These are phyloP conservation scores for Arthroderma sp. DNA, from an alignment of 2,329 filamentous ascomycete species.

Conservation along the genomic window DNA sequence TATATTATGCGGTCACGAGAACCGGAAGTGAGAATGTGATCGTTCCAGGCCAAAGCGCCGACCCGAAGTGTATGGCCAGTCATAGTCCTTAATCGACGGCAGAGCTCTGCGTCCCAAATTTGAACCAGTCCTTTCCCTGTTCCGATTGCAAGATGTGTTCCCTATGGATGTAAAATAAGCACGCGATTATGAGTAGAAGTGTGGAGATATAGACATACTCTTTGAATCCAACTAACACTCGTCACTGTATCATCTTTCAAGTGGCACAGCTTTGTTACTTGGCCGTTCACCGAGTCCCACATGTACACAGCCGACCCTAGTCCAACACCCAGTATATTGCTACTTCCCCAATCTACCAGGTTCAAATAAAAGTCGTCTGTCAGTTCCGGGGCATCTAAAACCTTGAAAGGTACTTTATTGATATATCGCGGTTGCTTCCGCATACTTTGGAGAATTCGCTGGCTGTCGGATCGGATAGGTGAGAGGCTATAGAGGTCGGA, in stretches of 20 bases:
- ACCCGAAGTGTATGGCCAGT: constrained; percentile 89
- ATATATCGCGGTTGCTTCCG: constrained; percentile 79
- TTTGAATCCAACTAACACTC: constrained; percentile 96
- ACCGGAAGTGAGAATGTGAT: constrained; percentile 90
- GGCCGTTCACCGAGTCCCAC: constrained; percentile 88
- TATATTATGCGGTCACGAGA: constrained; percentile 88
- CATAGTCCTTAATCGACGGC: constrained; percentile 82
- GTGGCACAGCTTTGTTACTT: constrained; percentile 88
- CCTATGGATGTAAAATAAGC: constrained; percentile 29
- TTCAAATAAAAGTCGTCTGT: constrained; percentile 98
- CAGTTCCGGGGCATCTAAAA: constrained; percentile 87
- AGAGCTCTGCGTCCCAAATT: constrained; percentile 90
- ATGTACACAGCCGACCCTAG: constrained; percentile 90
- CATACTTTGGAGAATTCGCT: constrained; percentile 83
- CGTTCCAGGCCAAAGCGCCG: constrained; percentile 92
- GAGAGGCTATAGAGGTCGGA: constrained; percentile 94
- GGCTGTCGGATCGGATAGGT: constrained; percentile 82
- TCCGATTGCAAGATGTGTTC: constrained; percentile 88
- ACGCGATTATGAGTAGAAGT: constrained; percentile 1
- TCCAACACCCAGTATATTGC: constrained; percentile 85
- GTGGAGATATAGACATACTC: constrained; percentile 33
- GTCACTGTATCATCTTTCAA: constrained; percentile 88
- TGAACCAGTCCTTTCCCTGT: constrained; percentile 90
- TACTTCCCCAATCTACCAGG: constrained; percentile 92
- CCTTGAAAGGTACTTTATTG: constrained; percentile 95